Evolutionary conservation across 129 eudicot genomes (phyloP).

Genomic region (Calendula officinalis): DNA sequence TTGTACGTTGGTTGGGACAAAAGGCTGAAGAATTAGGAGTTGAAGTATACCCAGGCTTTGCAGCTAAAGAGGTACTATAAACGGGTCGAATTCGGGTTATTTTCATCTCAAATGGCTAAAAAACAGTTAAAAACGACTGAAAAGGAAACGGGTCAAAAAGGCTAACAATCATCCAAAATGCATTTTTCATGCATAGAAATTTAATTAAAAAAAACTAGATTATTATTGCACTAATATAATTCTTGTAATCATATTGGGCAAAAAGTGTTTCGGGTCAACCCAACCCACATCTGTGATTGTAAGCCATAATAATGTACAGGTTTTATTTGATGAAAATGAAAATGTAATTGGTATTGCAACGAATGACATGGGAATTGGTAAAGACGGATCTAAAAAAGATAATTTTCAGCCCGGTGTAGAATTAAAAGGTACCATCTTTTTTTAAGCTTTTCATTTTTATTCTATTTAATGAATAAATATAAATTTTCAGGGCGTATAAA

Average conservation of each 20-base stretch:
- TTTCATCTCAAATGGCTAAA: background rate
- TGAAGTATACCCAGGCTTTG: conserved; percentile 97
- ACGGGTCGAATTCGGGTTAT: background rate
- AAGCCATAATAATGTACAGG: conserved; percentile 35
- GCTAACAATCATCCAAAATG: background rate
- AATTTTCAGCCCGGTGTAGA: conserved; percentile 89
- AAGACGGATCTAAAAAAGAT: conserved; percentile 76
- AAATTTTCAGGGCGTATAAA: conserved; percentile 59
- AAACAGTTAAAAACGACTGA: background rate
- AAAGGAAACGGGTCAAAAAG: background rate
- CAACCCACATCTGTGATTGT: background rate
- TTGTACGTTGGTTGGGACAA: conserved; percentile 86
- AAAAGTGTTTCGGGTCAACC: conserved; percentile 1
- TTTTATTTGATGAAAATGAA: conserved; percentile 58
- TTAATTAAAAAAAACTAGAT: background rate
- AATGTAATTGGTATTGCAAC: conserved; percentile 93
- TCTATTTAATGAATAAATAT: conserved; percentile 1
- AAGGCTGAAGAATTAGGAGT: conserved; percentile 99
- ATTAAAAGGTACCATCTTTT: conserved; percentile 60
- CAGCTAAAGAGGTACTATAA: conserved; percentile 84
- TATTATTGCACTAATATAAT: background rate
- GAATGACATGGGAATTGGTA: conserved; percentile 92
- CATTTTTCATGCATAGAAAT: background rate
- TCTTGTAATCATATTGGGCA: background rate
- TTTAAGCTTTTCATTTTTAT: background rate